Percentiles rank a stretch among this genome's conserved stretches.
Conservation (phyloP, 768 basidiomycete genomes). For the Dacryopinax primogenitus region DNA sequence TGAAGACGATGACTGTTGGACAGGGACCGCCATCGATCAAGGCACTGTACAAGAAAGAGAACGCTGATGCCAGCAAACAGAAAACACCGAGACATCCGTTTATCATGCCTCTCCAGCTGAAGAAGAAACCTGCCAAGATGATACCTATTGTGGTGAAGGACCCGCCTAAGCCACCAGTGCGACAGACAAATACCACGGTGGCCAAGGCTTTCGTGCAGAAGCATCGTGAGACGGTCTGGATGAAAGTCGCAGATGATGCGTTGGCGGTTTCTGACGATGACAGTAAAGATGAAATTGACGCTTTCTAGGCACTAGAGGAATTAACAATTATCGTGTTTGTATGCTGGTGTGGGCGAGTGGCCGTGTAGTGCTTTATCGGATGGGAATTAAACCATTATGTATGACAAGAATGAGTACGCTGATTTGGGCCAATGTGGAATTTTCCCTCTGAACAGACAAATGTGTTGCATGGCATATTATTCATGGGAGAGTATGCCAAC, state of each 20-base stretch:
- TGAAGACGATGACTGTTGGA: background rate
- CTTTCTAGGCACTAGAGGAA: background rate
- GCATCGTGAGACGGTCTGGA: background rate
- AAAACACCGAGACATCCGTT: background rate
- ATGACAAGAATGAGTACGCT: too few relatives aligned
- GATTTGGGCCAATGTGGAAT: too few relatives aligned
- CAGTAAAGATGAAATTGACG: background rate
- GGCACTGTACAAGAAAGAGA: background rate
- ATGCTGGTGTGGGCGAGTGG: background rate
- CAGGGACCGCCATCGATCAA: background rate
- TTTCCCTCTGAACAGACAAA: too few relatives aligned
- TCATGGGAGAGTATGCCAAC: conserved; percentile 4
- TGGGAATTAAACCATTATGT: too few relatives aligned
- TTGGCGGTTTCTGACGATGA: background rate
- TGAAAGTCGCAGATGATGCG: background rate
- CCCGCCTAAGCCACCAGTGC: background rate
- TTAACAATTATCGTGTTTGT: background rate
- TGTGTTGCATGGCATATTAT: conserved; percentile 4
- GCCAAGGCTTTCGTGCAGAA: background rate
- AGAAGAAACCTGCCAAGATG: background rate
- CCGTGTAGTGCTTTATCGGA: background rate
- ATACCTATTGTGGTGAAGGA: background rate
- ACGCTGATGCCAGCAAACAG: background rate
- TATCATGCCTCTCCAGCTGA: background rate
- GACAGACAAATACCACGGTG: background rate